phyloP scores from a whole-genome alignment of 2,329 filamentous ascomycete species.

The Aspergillus proliferans region DNA sequence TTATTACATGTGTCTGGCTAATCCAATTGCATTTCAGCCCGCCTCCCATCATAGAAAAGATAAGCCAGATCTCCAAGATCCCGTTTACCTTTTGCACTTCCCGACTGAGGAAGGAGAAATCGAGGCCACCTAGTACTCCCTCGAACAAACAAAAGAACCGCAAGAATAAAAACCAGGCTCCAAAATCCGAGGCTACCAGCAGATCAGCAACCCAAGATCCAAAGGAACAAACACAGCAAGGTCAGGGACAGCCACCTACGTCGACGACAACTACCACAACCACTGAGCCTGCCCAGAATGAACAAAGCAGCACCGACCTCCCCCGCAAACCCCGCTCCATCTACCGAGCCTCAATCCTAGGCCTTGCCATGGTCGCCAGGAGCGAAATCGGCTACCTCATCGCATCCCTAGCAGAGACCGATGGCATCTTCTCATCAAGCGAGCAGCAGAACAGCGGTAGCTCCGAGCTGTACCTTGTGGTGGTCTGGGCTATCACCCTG shows the following conservation, averaged over 20 bases:
- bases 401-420: conserved; percentile 57
- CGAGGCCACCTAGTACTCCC: not conserved
- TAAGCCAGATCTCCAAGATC: conserved; percentile 3
- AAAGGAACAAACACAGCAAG: not conserved
- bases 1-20: conserved; percentile 56
- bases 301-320: conserved; percentile 9
- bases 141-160: not conserved
- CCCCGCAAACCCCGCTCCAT: conserved; percentile 53
- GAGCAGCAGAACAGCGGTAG: conserved; percentile 9
- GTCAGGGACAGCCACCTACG: not conserved
- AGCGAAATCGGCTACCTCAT: conserved; percentile 77
- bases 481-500: conserved; percentile 51
- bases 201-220: not conserved
- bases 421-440: conserved; percentile 39
- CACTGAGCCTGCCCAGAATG: conserved; percentile 5
- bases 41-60: conserved; percentile 4
- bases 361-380: conserved; percentile 66
- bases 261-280: not conserved
- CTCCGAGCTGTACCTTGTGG: conserved; percentile 46
- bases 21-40: conserved; percentile 30
- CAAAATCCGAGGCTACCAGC: not conserved
- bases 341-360: conserved; percentile 62
- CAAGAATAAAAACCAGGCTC: not conserved
- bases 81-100: conserved; percentile 5
- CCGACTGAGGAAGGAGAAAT: not conserved